These are phyloP conservation scores for Malus asiatica DNA, from an alignment of 306 rosid genomes.

Conservation along the genomic window DNA sequence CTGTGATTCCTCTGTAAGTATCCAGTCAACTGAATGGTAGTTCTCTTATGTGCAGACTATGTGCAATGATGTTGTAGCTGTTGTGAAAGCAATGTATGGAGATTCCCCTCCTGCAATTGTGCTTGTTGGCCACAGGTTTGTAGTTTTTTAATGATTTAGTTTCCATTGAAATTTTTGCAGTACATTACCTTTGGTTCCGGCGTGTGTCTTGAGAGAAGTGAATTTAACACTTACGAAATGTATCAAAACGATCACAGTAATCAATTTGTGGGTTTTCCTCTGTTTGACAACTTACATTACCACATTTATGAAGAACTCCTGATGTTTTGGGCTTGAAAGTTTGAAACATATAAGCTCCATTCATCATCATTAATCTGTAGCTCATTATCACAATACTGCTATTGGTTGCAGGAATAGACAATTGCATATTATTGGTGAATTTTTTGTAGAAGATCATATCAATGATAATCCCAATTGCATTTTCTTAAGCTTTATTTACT, in stretches of 20 bases:
- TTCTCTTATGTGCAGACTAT: conserved; percentile 61
- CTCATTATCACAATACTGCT: background rate
- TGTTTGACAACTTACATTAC: background rate
- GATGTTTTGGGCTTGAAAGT: background rate
- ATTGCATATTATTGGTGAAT: background rate
- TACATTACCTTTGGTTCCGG: background rate
- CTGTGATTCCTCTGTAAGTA: background rate
- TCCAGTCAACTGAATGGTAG: background rate
- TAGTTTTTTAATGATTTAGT: conserved; percentile 6
- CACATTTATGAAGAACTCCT: conserved; percentile 1
- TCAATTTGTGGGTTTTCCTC: background rate
- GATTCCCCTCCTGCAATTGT: conserved; percentile 79
- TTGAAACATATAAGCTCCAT: background rate
- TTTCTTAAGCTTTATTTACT: background rate
- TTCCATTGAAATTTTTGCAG: conserved; percentile 7
- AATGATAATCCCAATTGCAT: background rate
- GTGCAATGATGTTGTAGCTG: conserved; percentile 81
- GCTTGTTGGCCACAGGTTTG: conserved; percentile 91
- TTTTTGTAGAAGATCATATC: background rate
- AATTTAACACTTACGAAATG: background rate
- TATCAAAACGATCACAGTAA: background rate
- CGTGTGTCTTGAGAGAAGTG: background rate
- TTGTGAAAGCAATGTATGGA: conserved; percentile 64
- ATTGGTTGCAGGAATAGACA: background rate
- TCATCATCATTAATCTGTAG: background rate